Base-by-base conservation (phyloP, 1,284 basidiomycete species). In the Cryptococcus depauperatus region DNA sequence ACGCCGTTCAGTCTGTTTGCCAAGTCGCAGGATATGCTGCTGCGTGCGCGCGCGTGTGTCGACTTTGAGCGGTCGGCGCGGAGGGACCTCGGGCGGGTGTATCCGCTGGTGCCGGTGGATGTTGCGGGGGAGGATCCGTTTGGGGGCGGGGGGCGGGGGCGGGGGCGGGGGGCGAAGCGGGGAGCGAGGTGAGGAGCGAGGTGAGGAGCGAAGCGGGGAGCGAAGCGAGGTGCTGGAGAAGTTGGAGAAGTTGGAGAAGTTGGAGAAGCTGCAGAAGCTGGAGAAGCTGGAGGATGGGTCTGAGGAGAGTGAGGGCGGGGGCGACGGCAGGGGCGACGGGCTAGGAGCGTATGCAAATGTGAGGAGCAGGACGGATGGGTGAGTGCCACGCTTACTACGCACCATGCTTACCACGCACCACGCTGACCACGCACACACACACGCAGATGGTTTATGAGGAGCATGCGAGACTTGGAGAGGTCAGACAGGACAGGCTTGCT, bases 1-100 rank as follows among this genome's bases (percentile, higher is more conserved):
- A 72, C 73, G 3, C 75, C 75, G 1, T 75, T 71, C 66, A 69
- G 66, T 34, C 63, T 76, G 6, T 76, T 75, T 56, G 61, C 68
- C 55, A 73, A 73, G 51, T 66, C 71, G 21, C 75, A 76, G 39
- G 47, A 55, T 23, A 73, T 73, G 71, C 60, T 74, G 27, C 56
- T 74, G 18, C 61, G 69, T 13, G 67, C 71, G 5, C 62, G 64
- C 9, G 66, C 65, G 21, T 67, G 65, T 32, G 58, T 68, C 33
- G 69, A 71, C 22, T 74, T 68, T 54, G 56, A 64, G 35, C 61
- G 63, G 35, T 58, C 61, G 50, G 65, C 66, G 10, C 57, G 62
- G 16, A 32, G 56, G 13, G 71, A 74, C 49, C 57, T 75, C 34
- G 59, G 59, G 16, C 61, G 66, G 23, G 53, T 73, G 10, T 74